These are phyloP conservation scores for Colletotrichum gigasporum DNA, from an alignment of 2,329 filamentous ascomycete genomes.

Conservation along the genomic window DNA sequence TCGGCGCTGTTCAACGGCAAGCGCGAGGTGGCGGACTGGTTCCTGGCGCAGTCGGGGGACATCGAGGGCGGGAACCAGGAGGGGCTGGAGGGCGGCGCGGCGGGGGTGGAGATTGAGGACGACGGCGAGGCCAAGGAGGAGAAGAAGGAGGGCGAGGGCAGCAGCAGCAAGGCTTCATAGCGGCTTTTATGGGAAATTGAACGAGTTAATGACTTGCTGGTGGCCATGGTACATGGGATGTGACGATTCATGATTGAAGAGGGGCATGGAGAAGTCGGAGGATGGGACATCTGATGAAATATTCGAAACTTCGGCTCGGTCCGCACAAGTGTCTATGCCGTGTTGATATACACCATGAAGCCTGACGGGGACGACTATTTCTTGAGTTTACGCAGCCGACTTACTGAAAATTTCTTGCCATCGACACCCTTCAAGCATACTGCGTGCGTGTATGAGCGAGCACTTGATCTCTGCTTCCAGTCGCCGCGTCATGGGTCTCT, in stretches of 20 bases:
- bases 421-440: too few species aligned
- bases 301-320: too few species aligned
- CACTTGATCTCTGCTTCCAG: too few species aligned
- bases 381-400: too few species aligned
- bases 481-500: too few species aligned
- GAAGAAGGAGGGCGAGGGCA: not conserved
- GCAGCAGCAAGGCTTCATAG: constrained; percentile 12
- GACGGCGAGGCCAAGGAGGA: constrained; percentile 39
- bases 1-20: constrained; percentile 77
- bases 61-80: constrained; percentile 59
- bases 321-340: too few species aligned
- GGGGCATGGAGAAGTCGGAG: too few species aligned
- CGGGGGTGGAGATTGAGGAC: constrained; percentile 49
- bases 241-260: constrained; percentile 34
- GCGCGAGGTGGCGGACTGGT: constrained; percentile 70
- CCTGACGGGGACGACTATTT: too few species aligned
- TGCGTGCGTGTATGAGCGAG: too few species aligned
- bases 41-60: constrained; percentile 57
- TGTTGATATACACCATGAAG: too few species aligned
- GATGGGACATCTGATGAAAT: too few species aligned
- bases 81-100: constrained; percentile 49
- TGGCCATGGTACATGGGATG: not conserved
- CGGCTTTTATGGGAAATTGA: not conserved
- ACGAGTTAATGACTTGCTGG: constrained; percentile 3
- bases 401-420: too few species aligned